These are phyloP conservation scores for Penicillium sp. DNA, from an alignment of 2,329 filamentous ascomycete genomes.

Conservation along the genomic window DNA sequence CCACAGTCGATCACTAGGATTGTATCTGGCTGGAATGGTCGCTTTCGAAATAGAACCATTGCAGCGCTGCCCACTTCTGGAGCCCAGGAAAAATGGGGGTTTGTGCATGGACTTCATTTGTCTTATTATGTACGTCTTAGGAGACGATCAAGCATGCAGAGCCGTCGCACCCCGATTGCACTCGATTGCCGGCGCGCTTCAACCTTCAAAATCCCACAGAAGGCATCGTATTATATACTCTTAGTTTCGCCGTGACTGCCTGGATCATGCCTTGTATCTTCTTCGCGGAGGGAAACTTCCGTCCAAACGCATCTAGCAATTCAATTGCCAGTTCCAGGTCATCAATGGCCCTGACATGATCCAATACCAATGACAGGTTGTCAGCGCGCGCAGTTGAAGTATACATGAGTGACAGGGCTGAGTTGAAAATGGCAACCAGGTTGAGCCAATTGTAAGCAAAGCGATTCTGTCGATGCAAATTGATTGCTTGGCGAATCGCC, in stretches of 20 bases:
- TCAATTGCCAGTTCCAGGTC: conserved; percentile 24
- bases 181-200: too few species aligned
- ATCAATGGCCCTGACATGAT: conserved; percentile 17
- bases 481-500: conserved; percentile 45
- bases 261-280: conserved; percentile 24
- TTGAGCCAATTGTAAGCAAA: conserved; percentile 48
- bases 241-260: conserved; percentile 10
- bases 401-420: conserved; percentile 46
- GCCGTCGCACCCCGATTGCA: too few species aligned
- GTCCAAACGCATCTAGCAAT: conserved; percentile 20
- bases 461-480: conserved; percentile 40
- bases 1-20: too few species aligned
- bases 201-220: conserved; percentile 2
- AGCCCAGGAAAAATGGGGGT: too few species aligned
- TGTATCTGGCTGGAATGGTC: too few species aligned
- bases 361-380: conserved; percentile 12
- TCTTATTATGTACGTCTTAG: too few species aligned
- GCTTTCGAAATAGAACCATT: too few species aligned
- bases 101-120: too few species aligned
- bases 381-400: conserved; percentile 43
- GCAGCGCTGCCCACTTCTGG: too few species aligned
- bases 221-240: conserved; percentile 5
- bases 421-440: conserved; percentile 44
- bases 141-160: too few species aligned
- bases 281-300: conserved; percentile 25